phyloP scores from a whole-genome alignment of 257 asterid species.

The Verbascum thapsus region DNA sequence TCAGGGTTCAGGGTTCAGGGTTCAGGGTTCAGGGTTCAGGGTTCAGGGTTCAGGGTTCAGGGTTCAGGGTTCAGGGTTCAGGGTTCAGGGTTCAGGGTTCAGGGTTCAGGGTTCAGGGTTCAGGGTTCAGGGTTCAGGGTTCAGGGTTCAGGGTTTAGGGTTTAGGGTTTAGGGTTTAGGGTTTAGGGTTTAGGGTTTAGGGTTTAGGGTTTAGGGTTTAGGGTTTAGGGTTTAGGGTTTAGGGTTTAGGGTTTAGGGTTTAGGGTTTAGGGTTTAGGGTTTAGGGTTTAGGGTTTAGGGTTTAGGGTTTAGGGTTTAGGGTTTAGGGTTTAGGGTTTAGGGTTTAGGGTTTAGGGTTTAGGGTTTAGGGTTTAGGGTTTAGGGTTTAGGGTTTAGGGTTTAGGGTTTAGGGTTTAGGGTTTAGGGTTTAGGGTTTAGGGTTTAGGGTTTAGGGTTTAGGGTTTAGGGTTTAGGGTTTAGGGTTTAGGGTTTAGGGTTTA shows the following conservation, averaged over 20 bases:
- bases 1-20: constrained; percentile 22
- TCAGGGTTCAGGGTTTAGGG: not conserved
- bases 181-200: constrained; percentile 15
- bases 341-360: constrained; percentile 24
- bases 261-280: constrained; percentile 23
- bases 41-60: constrained; percentile 16
- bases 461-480: constrained; percentile 22
- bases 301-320: constrained; percentile 21
- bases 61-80: constrained; percentile 23
- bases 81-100: constrained; percentile 28
- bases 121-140: constrained; percentile 25
- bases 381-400: constrained; percentile 21
- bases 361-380: constrained; percentile 28
- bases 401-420: constrained; percentile 19
- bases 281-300: constrained; percentile 22
- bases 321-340: constrained; percentile 3
- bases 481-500: constrained; percentile 28
- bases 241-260: constrained; percentile 27
- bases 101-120: constrained; percentile 15
- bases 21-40: constrained; percentile 15
- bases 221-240: constrained; percentile 15
- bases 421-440: constrained; percentile 27
- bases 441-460: constrained; percentile 31
- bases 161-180: constrained; percentile 17
- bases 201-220: constrained; percentile 23